phyloP scores from a whole-genome alignment of 495 filamentous ascomycete species.

The Penicillium odoratum region DNA sequence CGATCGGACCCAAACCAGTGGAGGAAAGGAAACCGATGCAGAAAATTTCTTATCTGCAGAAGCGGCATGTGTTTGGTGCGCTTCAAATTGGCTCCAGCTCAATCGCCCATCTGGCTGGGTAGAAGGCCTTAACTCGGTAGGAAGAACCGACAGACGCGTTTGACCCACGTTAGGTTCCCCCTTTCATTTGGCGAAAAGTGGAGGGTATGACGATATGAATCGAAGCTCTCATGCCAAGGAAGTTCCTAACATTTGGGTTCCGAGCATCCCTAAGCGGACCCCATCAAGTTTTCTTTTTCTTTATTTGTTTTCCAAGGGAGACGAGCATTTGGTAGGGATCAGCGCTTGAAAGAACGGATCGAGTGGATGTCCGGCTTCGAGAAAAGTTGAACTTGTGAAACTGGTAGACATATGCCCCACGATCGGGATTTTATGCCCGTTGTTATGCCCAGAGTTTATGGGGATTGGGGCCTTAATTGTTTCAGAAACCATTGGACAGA shows the following conservation, averaged over 20 bases:
- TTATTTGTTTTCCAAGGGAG: background rate
- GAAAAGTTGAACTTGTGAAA: slow-evolving; percentile 11
- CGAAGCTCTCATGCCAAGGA: slow-evolving; percentile 10
- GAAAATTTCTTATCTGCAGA: no score
- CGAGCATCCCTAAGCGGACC: background rate
- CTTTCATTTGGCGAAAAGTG: slow-evolving; percentile 18
- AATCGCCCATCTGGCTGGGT: background rate
- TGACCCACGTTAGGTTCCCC: slow-evolving; percentile 18
- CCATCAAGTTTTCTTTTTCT: background rate
- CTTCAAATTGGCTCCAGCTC: background rate
- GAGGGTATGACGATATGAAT: slow-evolving; percentile 21
- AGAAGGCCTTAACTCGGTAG: slow-evolving; percentile 14
- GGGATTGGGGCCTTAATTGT: background rate
- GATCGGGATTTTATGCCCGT: background rate
- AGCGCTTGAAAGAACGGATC: slow-evolving; percentile 13
- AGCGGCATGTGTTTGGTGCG: no score
- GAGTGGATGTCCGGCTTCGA: slow-evolving; percentile 21
- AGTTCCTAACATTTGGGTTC: background rate
- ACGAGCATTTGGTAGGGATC: slow-evolving; percentile 1
- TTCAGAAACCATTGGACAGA: slow-evolving; percentile 11
- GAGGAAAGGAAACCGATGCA: no score
- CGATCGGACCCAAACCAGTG: background rate
- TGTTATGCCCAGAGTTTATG: background rate
- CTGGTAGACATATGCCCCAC: slow-evolving; percentile 1
- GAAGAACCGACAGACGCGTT: slow-evolving; percentile 15